Base-by-base conservation (phyloP, 305 asterid species). In the Plantago coronopus region DNA sequence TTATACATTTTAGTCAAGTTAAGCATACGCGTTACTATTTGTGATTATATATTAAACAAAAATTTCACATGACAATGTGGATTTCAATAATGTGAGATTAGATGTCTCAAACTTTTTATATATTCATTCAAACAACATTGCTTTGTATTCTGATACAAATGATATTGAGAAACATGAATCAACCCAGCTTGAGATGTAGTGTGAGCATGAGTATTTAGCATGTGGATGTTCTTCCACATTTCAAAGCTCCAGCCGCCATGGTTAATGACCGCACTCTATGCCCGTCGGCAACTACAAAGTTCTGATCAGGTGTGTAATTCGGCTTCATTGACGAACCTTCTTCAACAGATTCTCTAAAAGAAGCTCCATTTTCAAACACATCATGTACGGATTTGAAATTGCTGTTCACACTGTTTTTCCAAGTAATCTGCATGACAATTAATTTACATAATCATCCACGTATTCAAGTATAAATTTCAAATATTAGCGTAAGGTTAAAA, bases 351-450 rank as follows among this genome's bases (percentile, higher is more conserved):
- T 68, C 76, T 21, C 47, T 71, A 62, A 89, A 86, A 6, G 78
- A 82, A 17, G 95, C 95, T 46, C 97, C 97, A 19, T 86, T 89
- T 60, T 83, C 94, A 10, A 89, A 81, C 19, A 84, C 83, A 34
- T 89, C 97, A 44, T 66, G 59, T 17, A 86, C 80, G 0, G 95
- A 86, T 23, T 63, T 77, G 76, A 84, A 79, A 27, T 76, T 82
- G 25, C 72, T 69, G 17, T 37, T 67, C 25, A 47, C 65, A 11
- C 48, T 53, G 48, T 76, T 64, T 61, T 72, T 82, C 95, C 97
- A 86, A 5, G 83, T 82, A 37, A 89, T 77, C 96, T 88, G 73
- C 21, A 14, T 0, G 17, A n/a, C 15, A 27, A 48, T 21, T 13
- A 7, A 13, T 27, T 48, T 64, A 45, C 9, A 34, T 6, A 34